Evolutionary conservation across 805 yeast genomes (phyloP), one percentile per base, ranked within the genome.

Genomic region (Candida maesae): DNA sequence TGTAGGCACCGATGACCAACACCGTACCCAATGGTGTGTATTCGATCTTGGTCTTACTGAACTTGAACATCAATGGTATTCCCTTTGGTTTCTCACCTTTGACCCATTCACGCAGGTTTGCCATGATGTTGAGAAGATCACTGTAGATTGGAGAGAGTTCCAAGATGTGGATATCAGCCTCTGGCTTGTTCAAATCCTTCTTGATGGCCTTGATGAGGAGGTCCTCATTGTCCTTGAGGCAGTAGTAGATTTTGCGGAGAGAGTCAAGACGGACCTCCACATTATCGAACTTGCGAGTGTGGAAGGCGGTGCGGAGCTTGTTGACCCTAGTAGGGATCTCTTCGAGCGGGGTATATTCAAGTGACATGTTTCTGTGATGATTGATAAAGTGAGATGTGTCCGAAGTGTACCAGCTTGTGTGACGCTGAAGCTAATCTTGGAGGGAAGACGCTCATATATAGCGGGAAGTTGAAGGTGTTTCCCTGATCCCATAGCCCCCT

Each of bases 1-100:
- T 87, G 74, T 83, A 87, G 0, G 95, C 91, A 3, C 83, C 67
- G 36, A 90, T 78, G 36, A 91, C 69, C 44, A 89, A 70, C 3
- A 83, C 83, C 2, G 75, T 73, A 5, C 97, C 98, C 19, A 71
- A 40, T 5, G 82, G 71, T 11, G 66, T 66, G 35, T 47, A 39
- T 15, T 47, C 39, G 16, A 51, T 38, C 15, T 29, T 44, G n/a
- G 61, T 44, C 2, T 39, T 29, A 21, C 44, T 36, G 26, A 51
- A 42, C 18, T 46, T 45, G 47, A 46, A 55, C 24, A 54, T 26
- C n/a, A 51, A 31, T 5, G 49, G 47, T 5, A 44, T 39, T 12
- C 20, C 40, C 2, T 21, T 20, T 4, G 59, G 49, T 5, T 58
- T 51, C 42, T 70, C 70, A 2, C 81, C 81, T 49, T 74, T 74